Evolutionary conservation across 352 stramenopile species (phyloP), one percentile per base, ranked within the genome.

Genomic region (Phytopythium delawarense): DNA sequence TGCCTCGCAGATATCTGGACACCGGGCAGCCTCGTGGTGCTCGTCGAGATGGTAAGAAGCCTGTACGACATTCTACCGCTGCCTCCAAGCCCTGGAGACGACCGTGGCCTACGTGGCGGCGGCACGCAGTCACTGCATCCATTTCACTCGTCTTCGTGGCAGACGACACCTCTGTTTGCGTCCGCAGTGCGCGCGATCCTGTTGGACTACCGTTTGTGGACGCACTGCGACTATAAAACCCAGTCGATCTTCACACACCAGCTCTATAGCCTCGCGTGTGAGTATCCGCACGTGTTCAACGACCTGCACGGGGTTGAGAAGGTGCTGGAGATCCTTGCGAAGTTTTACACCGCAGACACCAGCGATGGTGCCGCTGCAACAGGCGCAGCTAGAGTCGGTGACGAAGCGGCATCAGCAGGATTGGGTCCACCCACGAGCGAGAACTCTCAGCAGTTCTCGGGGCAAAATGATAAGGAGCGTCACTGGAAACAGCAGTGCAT

Each of bases 231-330:
- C 54, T 91, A 70, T 46, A 94, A 91, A 63, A 87, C 80, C 1
- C 86, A 93, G 63, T 92, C 83, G 7, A 91, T 93, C 45, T 92
- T 79, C 62, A 85, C 85, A 46, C 86, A 92, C 62, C 84, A 94
- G 59, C 67, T 94, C 7, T 88, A 92, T 56, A 63, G 68, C 7
- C 59, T 94, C n/a, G 80, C 78, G 1, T 90, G 79, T 30, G 80
- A 90, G 39, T 75, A 88, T 46, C 86, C 84, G 8, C 74, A 78
- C 56, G 57, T 81, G 8, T 78, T 93, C 35, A 88, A 90, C 60
- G 78, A 90, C 35, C 64, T 93, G 39, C 69, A 88, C 18, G 64
- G 70, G 15, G 78, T 92, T 1, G 50, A 76, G 7, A 84, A 87
- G 54, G 51, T 92, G 0, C 61, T 94, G 16, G 81, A 92, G 37